phyloP scores from a whole-genome alignment of 331 rosid species.

The Spiraea crenata region DNA sequence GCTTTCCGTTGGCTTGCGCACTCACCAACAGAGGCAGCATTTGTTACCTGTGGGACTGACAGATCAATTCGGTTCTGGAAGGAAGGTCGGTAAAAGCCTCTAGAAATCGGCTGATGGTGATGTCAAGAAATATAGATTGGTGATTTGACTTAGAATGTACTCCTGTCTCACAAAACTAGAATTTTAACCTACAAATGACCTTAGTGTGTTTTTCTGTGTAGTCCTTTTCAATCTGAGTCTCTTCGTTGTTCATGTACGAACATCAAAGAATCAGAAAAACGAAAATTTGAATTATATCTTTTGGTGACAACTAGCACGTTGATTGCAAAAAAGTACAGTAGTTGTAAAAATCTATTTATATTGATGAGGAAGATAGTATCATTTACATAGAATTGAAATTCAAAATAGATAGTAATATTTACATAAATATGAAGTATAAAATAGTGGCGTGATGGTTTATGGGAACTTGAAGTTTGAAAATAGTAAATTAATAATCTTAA shows the following conservation, averaged over 20 bases:
- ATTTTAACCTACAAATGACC: background rate
- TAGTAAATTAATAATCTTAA: no score
- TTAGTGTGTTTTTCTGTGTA: background rate
- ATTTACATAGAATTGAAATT: no score
- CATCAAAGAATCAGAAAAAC: no score
- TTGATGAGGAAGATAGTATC: no score
- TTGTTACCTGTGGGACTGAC: constrained; percentile 84
- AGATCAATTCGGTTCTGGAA: constrained; percentile 89
- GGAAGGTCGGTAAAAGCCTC: constrained; percentile 35
- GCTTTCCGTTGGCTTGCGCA: constrained; percentile 96
- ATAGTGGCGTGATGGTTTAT: no score
- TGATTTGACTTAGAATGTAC: background rate
- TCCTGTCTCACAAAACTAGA: constrained; percentile 6
- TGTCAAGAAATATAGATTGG: constrained; percentile 5
- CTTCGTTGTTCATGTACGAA: background rate
- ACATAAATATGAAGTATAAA: no score
- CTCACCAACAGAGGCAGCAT: constrained; percentile 69
- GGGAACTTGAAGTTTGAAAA: no score
- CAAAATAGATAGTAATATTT: no score
- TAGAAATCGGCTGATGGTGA: background rate
- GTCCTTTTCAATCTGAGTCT: background rate
- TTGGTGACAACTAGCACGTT: no score
- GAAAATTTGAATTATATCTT: no score
- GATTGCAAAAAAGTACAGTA: no score
- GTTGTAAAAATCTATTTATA: no score